These are phyloP conservation scores for Eutypa lata DNA, from an alignment of 2,329 filamentous ascomycete genomes.

Conservation along the genomic window DNA sequence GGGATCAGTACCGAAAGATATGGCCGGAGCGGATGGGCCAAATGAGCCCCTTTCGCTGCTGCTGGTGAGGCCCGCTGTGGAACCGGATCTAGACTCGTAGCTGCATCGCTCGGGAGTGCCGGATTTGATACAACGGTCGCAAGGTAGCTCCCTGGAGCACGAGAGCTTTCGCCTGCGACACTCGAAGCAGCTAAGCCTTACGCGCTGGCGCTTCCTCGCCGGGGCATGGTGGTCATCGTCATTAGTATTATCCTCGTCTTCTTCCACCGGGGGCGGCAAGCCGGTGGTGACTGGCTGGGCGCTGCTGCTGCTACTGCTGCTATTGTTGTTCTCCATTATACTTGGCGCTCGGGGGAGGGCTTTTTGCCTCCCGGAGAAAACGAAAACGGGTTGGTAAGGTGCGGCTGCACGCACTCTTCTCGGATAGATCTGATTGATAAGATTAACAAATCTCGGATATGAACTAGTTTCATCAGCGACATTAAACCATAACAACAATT, in stretches of 20 bases:
- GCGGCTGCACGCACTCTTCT: neutral
- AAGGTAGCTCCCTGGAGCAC: constrained; percentile 59
- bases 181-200: constrained; percentile 58
- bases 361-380: neutral
- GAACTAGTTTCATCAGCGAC: neutral
- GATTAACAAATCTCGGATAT: constrained; percentile 13
- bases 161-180: constrained; percentile 60
- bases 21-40: constrained; percentile 43
- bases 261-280: constrained; percentile 17
- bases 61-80: constrained; percentile 24
- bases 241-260: constrained; percentile 20
- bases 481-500: neutral
- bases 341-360: neutral
- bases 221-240: constrained; percentile 29
- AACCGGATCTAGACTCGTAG: constrained; percentile 50
- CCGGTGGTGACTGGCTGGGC: constrained; percentile 7
- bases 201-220: constrained; percentile 56
- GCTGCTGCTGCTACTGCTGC: too few species aligned
- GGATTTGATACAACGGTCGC: constrained; percentile 60
- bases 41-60: constrained; percentile 43
- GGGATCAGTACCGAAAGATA: constrained; percentile 34
- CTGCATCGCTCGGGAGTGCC: constrained; percentile 58
- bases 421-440: constrained; percentile 22
- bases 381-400: too few species aligned
- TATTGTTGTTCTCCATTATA: neutral